phyloP scores from a whole-genome alignment of 129 eudicot genomes.

The Rutidosis leptorrhynchoides region DNA sequence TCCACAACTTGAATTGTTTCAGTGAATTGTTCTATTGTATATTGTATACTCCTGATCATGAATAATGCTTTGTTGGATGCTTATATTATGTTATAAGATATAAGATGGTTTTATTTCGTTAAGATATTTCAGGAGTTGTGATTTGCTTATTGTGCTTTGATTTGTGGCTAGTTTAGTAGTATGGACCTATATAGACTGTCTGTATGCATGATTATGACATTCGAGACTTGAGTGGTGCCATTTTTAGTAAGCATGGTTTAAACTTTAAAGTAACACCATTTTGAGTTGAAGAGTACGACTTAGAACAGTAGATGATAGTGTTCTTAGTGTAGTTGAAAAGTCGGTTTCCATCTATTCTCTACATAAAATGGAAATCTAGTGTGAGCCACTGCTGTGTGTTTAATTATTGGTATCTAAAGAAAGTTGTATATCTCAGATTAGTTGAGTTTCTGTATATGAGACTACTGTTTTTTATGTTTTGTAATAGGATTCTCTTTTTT shows the following conservation, averaged over 20 bases:
- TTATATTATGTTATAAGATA: conserved; percentile 1
- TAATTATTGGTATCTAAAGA: background rate
- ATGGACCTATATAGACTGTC: background rate
- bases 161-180: background rate
- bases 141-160: conserved; percentile 9
- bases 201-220: conserved; percentile 16
- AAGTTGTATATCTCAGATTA: conserved; percentile 5
- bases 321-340: background rate
- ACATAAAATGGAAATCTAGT: background rate
- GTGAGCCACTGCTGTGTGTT: conserved; percentile 9
- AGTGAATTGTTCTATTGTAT: background rate
- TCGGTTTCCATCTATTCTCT: background rate
- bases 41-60: background rate
- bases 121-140: conserved; percentile 3
- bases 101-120: background rate
- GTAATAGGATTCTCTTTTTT: background rate
- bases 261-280: background rate
- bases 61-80: background rate
- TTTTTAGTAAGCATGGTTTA: conserved; percentile 11
- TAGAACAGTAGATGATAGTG: background rate
- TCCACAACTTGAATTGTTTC: background rate
- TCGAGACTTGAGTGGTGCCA: conserved; percentile 24
- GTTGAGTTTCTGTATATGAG: background rate
- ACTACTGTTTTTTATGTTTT: background rate
- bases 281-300: background rate